These are phyloP conservation scores for Kluyveromyces dobzhanskii DNA, from an alignment of 805 yeast species.

Conservation along the genomic window DNA sequence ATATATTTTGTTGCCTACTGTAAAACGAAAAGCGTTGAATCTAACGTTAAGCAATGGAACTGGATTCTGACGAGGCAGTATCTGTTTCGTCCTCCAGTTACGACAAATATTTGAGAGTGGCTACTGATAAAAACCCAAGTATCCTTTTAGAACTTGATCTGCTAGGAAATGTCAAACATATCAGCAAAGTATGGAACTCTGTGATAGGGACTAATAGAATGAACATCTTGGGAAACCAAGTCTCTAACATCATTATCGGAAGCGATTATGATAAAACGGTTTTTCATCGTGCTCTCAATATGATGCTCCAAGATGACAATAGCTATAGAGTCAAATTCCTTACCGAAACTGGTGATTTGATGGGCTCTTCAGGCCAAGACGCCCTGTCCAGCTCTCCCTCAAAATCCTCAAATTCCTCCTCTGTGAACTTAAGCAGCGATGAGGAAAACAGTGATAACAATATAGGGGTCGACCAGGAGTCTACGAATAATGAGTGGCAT, in stretches of 20 bases:
- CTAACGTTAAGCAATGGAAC: neutral
- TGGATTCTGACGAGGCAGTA: conserved; percentile 1
- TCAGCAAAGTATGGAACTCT: conserved; percentile 70
- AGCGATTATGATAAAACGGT: conserved; percentile 54
- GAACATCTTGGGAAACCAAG: conserved; percentile 46
- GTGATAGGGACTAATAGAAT: conserved; percentile 60
- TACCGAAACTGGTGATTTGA: conserved; percentile 20
- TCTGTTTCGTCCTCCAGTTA: conserved; percentile 21
- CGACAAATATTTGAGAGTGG: conserved; percentile 48
- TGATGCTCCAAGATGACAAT: conserved; percentile 65
- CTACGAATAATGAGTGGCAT: conserved; percentile 9
- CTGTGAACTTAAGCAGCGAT: neutral
- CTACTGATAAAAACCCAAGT: conserved; percentile 63
- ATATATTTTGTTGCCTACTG: no score
- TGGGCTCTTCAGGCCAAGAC: neutral
- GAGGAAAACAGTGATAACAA: conserved; percentile 2
- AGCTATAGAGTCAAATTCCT: conserved; percentile 72
- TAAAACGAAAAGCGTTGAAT: no score
- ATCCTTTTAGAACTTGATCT: conserved; percentile 79
- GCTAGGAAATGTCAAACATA: conserved; percentile 66
- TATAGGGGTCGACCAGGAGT: conserved; percentile 1
- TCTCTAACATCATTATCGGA: conserved; percentile 60
- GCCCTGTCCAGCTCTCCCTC: neutral
- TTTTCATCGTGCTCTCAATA: conserved; percentile 58
- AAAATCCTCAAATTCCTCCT: neutral